Base-by-base conservation (phyloP, 345 rosid species). In the Erodium maritimum region DNA sequence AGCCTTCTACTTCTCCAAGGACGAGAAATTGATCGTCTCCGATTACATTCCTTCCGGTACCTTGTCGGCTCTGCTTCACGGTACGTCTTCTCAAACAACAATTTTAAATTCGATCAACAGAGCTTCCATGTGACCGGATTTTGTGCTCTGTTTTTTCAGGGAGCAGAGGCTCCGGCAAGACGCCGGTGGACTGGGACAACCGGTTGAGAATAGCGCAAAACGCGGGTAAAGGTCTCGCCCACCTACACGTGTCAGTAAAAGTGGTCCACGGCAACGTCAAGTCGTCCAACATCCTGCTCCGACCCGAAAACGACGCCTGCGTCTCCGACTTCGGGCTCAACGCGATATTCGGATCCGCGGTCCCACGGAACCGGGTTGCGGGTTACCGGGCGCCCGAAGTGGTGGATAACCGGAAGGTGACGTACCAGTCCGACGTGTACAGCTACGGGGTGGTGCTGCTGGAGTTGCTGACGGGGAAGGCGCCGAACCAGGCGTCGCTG, bases 371-470 rank as follows among this genome's bases (percentile, higher is more conserved):
- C 13, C 85, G 99, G 14, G 94, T 87, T 55, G 91, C 97, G 58
- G 99, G 99, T 63, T 89, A 85, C 66, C 83, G 90, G 4, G 96
- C 97, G 10, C 99, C 97, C 0, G 96, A 93, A 74, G 91, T 93
- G 64, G 74, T 87, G 0, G 96, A 93, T 73, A 87, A 96, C 7
- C 71, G 97, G 55, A 93, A 89, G 68, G 87, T 97, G 53, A 80
- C 85, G 52, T 97, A 89, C 45, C 62, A 91, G 24, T 80, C 95
- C 3, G 97, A 93, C 67, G 83, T 90, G 60, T 93, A 83, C 80
- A 93, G 97, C 77, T 93, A 89, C 2, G 99, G 99, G 2, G 97
- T 93, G 16, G 89, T n/a, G n/a, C n/a, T n/a, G n/a, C n/a, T n/a
- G n/a, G n/a, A n/a, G n/a, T n/a, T n/a, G n/a, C n/a, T n/a, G 8